phyloP scores from a whole-genome alignment of 805 yeast species.

The Ogataea paradorogensis region DNA sequence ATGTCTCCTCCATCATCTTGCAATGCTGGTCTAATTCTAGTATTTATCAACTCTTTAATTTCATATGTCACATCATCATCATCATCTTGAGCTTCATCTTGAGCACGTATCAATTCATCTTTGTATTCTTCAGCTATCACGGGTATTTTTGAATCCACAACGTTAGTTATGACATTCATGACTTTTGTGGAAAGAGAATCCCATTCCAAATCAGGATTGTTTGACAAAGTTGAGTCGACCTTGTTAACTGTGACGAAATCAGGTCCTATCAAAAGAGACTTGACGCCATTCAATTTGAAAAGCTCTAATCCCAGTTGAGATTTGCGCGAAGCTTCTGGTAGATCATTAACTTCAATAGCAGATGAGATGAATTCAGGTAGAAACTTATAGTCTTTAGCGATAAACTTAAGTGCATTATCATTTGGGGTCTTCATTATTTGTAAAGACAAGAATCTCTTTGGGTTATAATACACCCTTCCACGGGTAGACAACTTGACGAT shows the following conservation, averaged over 20 bases:
- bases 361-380: conserved; percentile 40
- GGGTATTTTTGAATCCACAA: conserved; percentile 28
- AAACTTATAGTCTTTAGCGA: conserved; percentile 45
- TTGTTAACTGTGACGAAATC: conserved; percentile 72
- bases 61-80: conserved; percentile 66
- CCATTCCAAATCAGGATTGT: conserved; percentile 36
- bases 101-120: conserved; percentile 19
- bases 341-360: conserved; percentile 51
- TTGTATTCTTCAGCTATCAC: conserved; percentile 24
- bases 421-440: conserved; percentile 66
- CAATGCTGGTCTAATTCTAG: conserved; percentile 69
- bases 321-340: conserved; percentile 50
- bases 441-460: conserved; percentile 19
- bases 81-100: conserved; percentile 44
- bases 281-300: conserved; percentile 62
- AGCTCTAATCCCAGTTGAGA: conserved; percentile 64
- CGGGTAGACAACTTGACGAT: background rate
- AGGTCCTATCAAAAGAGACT: conserved; percentile 69
- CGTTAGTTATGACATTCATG: conserved; percentile 23
- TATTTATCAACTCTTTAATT: conserved; percentile 67
- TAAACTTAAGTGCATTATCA: conserved; percentile 69
- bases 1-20: conserved; percentile 78
- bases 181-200: conserved; percentile 26
- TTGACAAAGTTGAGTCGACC: conserved; percentile 31
- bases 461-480: background rate